Evolutionary conservation across 2,329 filamentous ascomycete species (phyloP).

Genomic region (Aphanoascus verrucosus): DNA sequence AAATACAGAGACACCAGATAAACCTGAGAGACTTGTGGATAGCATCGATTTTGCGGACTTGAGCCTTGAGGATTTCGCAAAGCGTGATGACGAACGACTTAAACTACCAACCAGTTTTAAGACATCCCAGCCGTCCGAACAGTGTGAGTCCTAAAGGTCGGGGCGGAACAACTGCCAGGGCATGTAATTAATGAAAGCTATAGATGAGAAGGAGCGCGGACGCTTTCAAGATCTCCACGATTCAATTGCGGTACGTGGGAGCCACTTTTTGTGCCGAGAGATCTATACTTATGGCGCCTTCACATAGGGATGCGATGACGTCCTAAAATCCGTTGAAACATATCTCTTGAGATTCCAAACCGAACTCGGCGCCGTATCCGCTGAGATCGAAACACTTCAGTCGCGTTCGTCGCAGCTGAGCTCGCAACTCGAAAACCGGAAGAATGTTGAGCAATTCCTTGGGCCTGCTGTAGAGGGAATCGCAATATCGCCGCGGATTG

Average conservation of each 20-base stretch:
- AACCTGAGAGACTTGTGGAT: slow-evolving; percentile 43
- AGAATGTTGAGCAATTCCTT: slow-evolving; percentile 75
- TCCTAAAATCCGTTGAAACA: slow-evolving; percentile 81
- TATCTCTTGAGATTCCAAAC: slow-evolving; percentile 89
- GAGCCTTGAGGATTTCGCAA: slow-evolving; percentile 61
- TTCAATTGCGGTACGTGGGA: slow-evolving; percentile 52
- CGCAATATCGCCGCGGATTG: slow-evolving; percentile 71
- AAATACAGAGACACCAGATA: slow-evolving; percentile 13
- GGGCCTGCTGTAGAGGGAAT: slow-evolving; percentile 86
- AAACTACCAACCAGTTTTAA: slow-evolving; percentile 25
- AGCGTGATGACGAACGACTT: slow-evolving; percentile 23
- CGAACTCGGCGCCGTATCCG: slow-evolving; percentile 81
- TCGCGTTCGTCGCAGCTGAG: slow-evolving; percentile 74
- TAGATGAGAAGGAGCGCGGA: slow-evolving; percentile 66
- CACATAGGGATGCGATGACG: slow-evolving; percentile 67
- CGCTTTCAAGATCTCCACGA: slow-evolving; percentile 84
- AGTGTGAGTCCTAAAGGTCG: slow-evolving; percentile 48
- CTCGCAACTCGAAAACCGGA: slow-evolving; percentile 75
- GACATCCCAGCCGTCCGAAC: slow-evolving; percentile 53
- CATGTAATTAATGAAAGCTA: not conserved
- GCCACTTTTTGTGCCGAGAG: not conserved
- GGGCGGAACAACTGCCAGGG: not conserved
- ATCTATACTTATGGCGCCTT: slow-evolving; percentile 9
- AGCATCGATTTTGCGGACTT: slow-evolving; percentile 70
- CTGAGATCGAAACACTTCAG: slow-evolving; percentile 90